Evolutionary conservation across 2,329 filamentous ascomycete genomes (phyloP).

Genomic region (Xylogone sp.): DNA sequence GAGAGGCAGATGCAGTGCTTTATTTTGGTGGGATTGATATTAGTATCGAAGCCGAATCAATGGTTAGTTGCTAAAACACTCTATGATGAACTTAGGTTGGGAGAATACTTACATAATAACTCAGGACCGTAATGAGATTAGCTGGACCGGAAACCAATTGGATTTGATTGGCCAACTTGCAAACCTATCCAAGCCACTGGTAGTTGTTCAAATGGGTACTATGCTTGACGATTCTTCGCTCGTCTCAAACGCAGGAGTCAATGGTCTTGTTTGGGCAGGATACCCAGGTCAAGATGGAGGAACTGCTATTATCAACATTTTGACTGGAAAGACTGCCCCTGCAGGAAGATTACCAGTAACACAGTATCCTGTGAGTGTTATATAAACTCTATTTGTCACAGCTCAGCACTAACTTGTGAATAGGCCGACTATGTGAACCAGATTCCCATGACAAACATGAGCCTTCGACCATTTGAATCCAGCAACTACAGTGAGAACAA

Average conservation of each 20-base stretch:
- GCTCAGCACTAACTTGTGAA: too few relatives aligned
- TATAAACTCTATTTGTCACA: not conserved
- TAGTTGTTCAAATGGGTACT: conserved; percentile 49
- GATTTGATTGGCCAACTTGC: conserved; percentile 46
- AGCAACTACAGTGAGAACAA: conserved; percentile 27
- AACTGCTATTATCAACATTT: conserved; percentile 47
- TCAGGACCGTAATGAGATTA: conserved; percentile 46
- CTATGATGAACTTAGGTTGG: too few relatives aligned
- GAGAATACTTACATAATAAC: too few relatives aligned
- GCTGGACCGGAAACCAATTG: conserved; percentile 49
- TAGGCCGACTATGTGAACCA: conserved; percentile 41
- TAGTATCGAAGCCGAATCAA: conserved; percentile 44
- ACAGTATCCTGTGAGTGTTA: conserved; percentile 41
- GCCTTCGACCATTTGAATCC: conserved; percentile 37
- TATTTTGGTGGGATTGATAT: conserved; percentile 54
- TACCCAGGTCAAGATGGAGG: conserved; percentile 60
- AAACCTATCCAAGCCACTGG: conserved; percentile 39
- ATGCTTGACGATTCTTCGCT: conserved; percentile 49
- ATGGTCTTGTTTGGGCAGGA: conserved; percentile 51
- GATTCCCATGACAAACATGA: conserved; percentile 53
- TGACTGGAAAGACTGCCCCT: conserved; percentile 45
- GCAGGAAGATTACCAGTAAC: conserved; percentile 53
- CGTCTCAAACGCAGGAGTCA: conserved; percentile 42
- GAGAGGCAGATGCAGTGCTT: conserved; percentile 46
- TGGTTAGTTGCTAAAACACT: not conserved